Base-by-base conservation (phyloP, 495 filamentous ascomycete genomes). In the Talaromyces proteolyticus region DNA sequence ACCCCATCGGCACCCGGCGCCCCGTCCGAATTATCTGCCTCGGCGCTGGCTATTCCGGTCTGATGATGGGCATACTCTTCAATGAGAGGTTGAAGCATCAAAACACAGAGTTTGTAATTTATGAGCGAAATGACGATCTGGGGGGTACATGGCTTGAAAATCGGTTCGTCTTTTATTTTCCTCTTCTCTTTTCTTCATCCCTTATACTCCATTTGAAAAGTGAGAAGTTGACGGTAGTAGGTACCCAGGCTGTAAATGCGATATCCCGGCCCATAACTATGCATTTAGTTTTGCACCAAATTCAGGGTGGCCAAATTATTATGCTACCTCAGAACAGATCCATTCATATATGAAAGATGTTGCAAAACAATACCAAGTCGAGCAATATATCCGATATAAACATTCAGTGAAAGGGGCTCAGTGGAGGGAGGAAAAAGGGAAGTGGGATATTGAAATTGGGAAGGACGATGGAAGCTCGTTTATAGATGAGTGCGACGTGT, bases 41-140 rank as follows among this genome's bases (percentile, higher is more conserved):
- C 46, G 81, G 81, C 6, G 81, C 79, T 44, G 81, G 80, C 1
- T 68, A 75, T 12, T 69, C 78, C 2, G 80, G 80, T 6, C 64
- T 83, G 20, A 60, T 73, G 11, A 70, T 72, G 12, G 77, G 72
- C 10, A 44, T 44, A 20, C n/a, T 44, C 14, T 44, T 22, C n/a
- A 23, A 44, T 6, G 73, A 80, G 51, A 58, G 76, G 39, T 65
- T 80, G 25, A 75, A 76, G 5, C 63, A 69, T 40, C 69, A 67
- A 50, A 64, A 76, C 36, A 67, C 61, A 5, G 69, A 72, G 42
- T 61, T 80, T 46, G 74, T 80, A 14, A 78, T 84, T 46, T 89
- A 85, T 59, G 85, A 88, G 61, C 87, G 86, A 73, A 88, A 88
- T 55, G 58, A 59, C 4, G 79, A 78, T 16, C 68, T 84, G 44